These are phyloP conservation scores for Sclerotinia trifoliorum DNA, from an alignment of 2,329 filamentous ascomycete genomes.

Conservation along the genomic window DNA sequence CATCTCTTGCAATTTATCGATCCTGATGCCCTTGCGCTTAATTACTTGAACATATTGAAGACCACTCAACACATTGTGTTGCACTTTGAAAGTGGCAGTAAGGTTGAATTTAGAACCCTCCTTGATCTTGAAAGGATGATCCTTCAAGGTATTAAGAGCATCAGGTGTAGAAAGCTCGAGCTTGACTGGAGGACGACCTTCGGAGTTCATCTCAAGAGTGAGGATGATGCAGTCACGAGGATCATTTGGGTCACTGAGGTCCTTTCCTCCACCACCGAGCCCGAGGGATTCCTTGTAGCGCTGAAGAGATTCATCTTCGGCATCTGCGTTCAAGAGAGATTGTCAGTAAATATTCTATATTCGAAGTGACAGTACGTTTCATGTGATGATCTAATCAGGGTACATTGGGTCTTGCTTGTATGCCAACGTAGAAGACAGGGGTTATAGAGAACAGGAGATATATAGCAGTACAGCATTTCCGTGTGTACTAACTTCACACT, in stretches of 20 bases:
- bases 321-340: conserved; percentile 28
- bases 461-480: background rate
- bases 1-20: conserved; percentile 97
- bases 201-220: conserved; percentile 81
- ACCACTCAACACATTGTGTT: conserved; percentile 93
- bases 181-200: conserved; percentile 78
- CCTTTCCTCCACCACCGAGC: conserved; percentile 67
- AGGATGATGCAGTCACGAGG: conserved; percentile 90
- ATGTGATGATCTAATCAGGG: background rate
- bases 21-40: conserved; percentile 80
- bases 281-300: conserved; percentile 97
- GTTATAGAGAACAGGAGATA: background rate
- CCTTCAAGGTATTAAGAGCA: conserved; percentile 75
- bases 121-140: conserved; percentile 96
- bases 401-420: background rate
- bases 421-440: background rate
- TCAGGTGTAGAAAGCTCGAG: conserved; percentile 79
- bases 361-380: too few species aligned
- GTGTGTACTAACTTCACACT: background rate
- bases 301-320: conserved; percentile 86
- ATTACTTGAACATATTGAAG: conserved; percentile 95
- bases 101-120: conserved; percentile 92
- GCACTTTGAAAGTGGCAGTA: conserved; percentile 90
- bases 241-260: conserved; percentile 75
- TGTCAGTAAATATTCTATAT: background rate